Evolutionary conservation across 495 filamentous ascomycete species (phyloP).

Genomic region (Entonaema liquescens): DNA sequence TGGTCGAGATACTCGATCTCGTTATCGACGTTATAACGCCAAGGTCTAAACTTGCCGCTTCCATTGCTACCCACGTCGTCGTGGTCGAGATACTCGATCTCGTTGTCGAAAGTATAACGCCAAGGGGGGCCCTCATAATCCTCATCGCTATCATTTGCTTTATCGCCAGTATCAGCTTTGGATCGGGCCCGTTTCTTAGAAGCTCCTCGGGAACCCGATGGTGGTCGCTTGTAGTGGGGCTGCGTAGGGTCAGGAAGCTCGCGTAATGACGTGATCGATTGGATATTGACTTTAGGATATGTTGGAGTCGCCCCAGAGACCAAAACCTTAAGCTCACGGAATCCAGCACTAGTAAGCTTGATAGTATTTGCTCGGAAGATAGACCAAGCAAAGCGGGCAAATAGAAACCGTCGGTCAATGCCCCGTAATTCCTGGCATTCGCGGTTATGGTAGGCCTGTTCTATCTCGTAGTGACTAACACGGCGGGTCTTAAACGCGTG

Average conservation of each 20-base stretch:
- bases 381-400: constrained; percentile 20
- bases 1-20: no score
- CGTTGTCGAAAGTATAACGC: no score
- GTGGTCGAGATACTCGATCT: no score
- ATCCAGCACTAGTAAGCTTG: not conserved
- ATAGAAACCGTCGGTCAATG: not conserved
- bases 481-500: not conserved
- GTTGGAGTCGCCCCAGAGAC: not conserved
- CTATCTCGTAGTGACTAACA: not conserved
- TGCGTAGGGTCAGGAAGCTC: no score
- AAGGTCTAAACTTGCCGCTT: not conserved
- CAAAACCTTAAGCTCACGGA: not conserved
- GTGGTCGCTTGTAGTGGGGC: no score
- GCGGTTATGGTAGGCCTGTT: constrained; percentile 2
- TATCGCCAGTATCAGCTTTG: no score
- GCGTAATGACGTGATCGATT: not conserved
- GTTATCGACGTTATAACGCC: not conserved
- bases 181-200: no score
- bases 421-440: not conserved
- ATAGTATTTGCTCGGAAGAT: not conserved
- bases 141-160: no score
- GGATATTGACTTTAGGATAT: not conserved
- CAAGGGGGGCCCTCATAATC: no score
- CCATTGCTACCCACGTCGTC: not conserved
- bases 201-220: no score